Conservation (phyloP, 805 yeast species). For the Candida montana region DNA sequence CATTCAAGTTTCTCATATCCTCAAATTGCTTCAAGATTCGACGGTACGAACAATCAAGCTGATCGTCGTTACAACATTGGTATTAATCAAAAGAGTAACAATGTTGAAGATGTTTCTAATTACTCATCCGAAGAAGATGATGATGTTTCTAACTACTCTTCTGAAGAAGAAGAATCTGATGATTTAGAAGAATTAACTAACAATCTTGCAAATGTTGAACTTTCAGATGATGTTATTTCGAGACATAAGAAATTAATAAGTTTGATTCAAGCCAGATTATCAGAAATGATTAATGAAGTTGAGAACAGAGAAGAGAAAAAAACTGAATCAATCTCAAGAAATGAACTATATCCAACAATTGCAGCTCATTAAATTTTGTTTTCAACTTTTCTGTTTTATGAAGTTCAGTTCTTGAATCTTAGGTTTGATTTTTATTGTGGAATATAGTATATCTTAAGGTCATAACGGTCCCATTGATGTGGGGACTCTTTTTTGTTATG, state of each 20-base stretch:
- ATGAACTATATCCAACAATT: conserved; percentile 19
- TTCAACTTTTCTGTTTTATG: not conserved
- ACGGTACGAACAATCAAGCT: conserved; percentile 13
- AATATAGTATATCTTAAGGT: no score
- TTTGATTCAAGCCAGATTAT: conserved; percentile 16
- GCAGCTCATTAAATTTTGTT: conserved; percentile 7
- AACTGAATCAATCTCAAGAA: not conserved
- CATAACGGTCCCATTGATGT: no score
- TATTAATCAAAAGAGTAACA: conserved; percentile 29
- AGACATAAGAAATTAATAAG: conserved; percentile 19
- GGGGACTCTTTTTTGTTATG: no score
- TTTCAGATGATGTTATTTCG: conserved; percentile 3
- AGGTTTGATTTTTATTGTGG: not conserved
- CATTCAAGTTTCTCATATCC: conserved; percentile 23
- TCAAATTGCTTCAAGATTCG: conserved; percentile 27
- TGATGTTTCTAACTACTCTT: not conserved
- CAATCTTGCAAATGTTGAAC: not conserved
- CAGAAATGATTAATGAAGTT: conserved; percentile 11
- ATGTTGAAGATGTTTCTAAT: conserved; percentile 9
- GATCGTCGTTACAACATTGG: conserved; percentile 32
- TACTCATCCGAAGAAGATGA: no score
- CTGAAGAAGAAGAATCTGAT: conserved; percentile 1
- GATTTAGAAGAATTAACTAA: conserved; percentile 1
- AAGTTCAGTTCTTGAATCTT: not conserved
- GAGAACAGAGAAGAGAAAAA: conserved; percentile 2